Evolutionary conservation across 1,284 basidiomycete genomes (phyloP).

Genomic region (Testicularia cyperi): DNA sequence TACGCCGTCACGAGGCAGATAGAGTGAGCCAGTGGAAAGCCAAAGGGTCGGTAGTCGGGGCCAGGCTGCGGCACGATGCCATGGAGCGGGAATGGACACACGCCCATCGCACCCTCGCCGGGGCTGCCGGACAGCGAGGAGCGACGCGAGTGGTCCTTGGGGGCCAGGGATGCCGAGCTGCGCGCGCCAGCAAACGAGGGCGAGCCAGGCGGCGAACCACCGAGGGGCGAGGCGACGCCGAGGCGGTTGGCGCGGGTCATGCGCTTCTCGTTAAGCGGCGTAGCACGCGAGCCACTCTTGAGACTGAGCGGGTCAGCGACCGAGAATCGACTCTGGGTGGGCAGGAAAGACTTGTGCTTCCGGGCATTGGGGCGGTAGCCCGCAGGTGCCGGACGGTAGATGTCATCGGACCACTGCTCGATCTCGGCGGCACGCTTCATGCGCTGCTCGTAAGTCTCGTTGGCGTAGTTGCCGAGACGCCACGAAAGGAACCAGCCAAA

Average conservation of each 20-base stretch:
- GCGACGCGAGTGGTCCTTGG: conserved; percentile 43
- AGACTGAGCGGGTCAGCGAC: conserved; percentile 46
- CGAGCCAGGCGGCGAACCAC: conserved; percentile 72
- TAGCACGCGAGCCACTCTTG: conserved; percentile 29
- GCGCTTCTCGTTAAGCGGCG: conserved; percentile 39
- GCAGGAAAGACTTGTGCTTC: conserved; percentile 73
- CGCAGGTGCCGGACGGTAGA: conserved; percentile 89
- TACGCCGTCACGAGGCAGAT: conserved; percentile 98
- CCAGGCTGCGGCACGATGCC: conserved; percentile 92
- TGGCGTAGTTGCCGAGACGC: conserved; percentile 87
- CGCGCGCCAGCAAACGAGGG: conserved; percentile 74
- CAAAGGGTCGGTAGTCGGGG: conserved; percentile 88
- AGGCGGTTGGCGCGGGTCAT: conserved; percentile 34
- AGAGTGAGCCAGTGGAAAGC: conserved; percentile 89
- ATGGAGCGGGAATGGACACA: conserved; percentile 78
- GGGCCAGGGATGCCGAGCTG: conserved; percentile 75
- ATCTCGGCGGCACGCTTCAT: conserved; percentile 87
- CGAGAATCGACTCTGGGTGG: conserved; percentile 65
- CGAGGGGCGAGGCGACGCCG: conserved; percentile 40
- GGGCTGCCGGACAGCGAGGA: conserved; percentile 48
- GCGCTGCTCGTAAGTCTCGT: conserved; percentile 90
- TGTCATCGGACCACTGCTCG: conserved; percentile 94
- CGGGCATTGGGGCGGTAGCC: conserved; percentile 78
- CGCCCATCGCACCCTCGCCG: conserved; percentile 44
- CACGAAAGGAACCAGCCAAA: conserved; percentile 97